phyloP scores from a whole-genome alignment of 163 green algal genomes.

The Chloromonas sp. region DNA sequence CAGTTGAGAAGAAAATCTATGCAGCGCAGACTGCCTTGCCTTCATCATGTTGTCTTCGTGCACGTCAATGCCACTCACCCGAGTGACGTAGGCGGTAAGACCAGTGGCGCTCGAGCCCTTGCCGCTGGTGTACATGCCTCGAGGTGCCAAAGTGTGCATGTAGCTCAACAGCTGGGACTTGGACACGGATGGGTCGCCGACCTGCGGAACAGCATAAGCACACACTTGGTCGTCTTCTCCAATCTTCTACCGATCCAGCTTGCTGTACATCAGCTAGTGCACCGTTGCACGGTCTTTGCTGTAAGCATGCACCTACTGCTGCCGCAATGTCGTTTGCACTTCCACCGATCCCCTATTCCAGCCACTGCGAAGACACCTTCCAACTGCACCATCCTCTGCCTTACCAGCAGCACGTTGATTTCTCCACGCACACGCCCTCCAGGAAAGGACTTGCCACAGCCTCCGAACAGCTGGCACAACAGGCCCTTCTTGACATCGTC shows the following conservation, averaged over 20 bases:
- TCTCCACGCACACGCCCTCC: conserved; percentile 57
- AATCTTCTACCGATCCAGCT: too few species aligned
- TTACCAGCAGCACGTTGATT: conserved; percentile 94
- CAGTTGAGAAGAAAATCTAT: too few species aligned
- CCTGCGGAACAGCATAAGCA: neutral
- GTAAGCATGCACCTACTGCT: too few species aligned
- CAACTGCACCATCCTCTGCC: neutral
- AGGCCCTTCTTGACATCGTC: conserved; percentile 98
- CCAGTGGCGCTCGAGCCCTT: conserved; percentile 87
- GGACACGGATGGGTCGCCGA: conserved; percentile 88
- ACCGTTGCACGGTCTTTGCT: too few species aligned
- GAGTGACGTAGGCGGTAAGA: conserved; percentile 92
- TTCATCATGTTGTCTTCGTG: too few species aligned
- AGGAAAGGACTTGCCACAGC: conserved; percentile 61
- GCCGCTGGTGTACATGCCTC: conserved; percentile 94
- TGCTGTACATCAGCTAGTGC: too few species aligned
- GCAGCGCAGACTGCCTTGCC: too few species aligned
- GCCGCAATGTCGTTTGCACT: too few species aligned
- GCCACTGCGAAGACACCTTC: neutral
- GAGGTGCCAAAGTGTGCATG: conserved; percentile 91
- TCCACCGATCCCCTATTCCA: too few species aligned
- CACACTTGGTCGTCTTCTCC: neutral
- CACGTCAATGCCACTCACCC: conserved; percentile 31
- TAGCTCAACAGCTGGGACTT: conserved; percentile 98
- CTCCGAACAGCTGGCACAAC: conserved; percentile 93